Evolutionary conservation across 2,329 filamentous ascomycete species (phyloP), one percentile per base, ranked within the genome.

Genomic region (Cadophora sp.): DNA sequence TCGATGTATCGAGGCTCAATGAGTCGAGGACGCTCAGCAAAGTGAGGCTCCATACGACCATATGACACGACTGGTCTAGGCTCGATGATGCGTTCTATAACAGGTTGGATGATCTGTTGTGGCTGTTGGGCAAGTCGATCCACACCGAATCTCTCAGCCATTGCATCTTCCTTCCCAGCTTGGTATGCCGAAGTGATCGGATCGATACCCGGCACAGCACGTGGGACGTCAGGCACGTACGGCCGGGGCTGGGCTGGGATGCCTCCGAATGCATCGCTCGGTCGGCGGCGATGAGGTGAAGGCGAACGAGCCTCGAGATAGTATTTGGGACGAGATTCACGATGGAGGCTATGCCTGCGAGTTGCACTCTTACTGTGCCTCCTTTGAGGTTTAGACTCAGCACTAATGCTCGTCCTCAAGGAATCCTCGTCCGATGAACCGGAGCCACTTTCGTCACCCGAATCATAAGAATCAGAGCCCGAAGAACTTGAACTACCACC

Each of bases 101-200:
- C 41, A 41, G 60, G 66, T 59, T 62, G 65, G 59, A 61, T 66
- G 22, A 61, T 62, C 4, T 43, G 62, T 45, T 59, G 63, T 22
- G 61, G 63, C 53, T 59, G 67, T 24, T 64, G 62, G 33, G 65
- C 18, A 58, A 67, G 48, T 1, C 65, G 71, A 22, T 71, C 62
- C 27, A 22, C 58, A 13, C 68, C 70, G 47, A 64, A 67, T 53
- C 68, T 70, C 60, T 76, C 74, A 9, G 69, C 71, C 22, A 73
- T 68, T 16, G 67, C 71, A 65, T 76, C 75, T 2, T 69, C 59
- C 53, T 67, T 72, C 4, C 74, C 71, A 39, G 73, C 73, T 56
- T 72, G 66, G 61, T 75, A 74, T 27, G 73, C 70, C n/a, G 71
- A 72, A 33, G 66, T 59, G 45, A 74, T 65, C 11, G 69, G 60